Evolutionary conservation across 2,329 filamentous ascomycete genomes (phyloP).

Genomic region (Neonectria sp.): DNA sequence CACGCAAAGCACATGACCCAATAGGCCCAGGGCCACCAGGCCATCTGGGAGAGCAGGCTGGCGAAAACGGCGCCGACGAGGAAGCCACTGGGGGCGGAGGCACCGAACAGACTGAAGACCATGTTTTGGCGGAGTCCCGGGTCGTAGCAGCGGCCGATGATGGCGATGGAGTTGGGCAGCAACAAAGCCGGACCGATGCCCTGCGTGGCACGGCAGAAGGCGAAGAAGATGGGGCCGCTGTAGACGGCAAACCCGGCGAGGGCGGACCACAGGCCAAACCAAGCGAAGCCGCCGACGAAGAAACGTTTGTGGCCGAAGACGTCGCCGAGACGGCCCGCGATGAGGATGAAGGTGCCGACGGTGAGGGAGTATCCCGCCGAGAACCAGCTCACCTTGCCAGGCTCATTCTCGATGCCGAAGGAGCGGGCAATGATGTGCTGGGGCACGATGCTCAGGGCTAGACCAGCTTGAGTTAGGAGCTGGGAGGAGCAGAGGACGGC

Average conservation of each 20-base stretch:
- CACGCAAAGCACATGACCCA: conserved; percentile 55
- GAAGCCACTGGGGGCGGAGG: conserved; percentile 51
- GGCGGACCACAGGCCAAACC: conserved; percentile 65
- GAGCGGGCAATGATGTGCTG: conserved; percentile 61
- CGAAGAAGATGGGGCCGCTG: conserved; percentile 60
- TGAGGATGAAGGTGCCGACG: conserved; percentile 67
- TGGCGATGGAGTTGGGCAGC: conserved; percentile 70
- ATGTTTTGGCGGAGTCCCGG: conserved; percentile 53
- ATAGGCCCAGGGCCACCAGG: conserved; percentile 61
- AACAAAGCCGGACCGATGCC: conserved; percentile 69
- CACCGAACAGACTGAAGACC: conserved; percentile 55
- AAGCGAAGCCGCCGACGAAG: conserved; percentile 65
- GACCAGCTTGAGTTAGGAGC: conserved; percentile 40
- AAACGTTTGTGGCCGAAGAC: conserved; percentile 67
- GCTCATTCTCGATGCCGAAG: conserved; percentile 58
- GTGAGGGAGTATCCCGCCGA: conserved; percentile 68
- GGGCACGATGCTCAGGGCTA: conserved; percentile 38
- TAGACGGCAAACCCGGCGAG: conserved; percentile 56
- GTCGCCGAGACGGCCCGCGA: conserved; percentile 67
- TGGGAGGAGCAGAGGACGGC: conserved; percentile 41
- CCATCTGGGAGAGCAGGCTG: conserved; percentile 47
- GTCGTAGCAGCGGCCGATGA: conserved; percentile 67
- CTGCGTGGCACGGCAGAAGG: conserved; percentile 64
- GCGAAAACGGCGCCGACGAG: conserved; percentile 49
- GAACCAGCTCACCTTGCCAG: conserved; percentile 63